Evolutionary conservation across 345 rosid species (phyloP), one percentile per base, ranked within the genome.

Genomic region (Erysimum cheiranthoides): DNA sequence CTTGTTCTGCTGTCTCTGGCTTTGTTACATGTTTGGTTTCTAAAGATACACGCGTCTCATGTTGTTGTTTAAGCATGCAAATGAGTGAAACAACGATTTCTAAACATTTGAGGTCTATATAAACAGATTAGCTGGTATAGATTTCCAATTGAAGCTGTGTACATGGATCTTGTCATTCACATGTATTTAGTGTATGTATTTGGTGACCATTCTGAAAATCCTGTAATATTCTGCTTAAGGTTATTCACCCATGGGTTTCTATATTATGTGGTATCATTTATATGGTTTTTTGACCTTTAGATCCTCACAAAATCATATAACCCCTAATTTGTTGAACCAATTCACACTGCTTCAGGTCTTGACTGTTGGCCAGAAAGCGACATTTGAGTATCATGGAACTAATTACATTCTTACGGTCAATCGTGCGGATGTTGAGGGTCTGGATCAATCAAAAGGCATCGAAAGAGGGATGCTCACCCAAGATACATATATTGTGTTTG

Each of bases 311-410:
- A 31, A 42, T 59, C 50, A 34, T 51, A 42, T 10, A 21, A 25
- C 27, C 12, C 53, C 47, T 61, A 39, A 65, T 45, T 34, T 17
- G 12, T 61, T 73, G 51, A 45, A 66, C 46, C 21, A 43, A 66
- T 52, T 11, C 60, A 32, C 69, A 32, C 70, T 67, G 59, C 39
- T 84, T 78, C 89, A 95, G 99, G 88, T 95, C 82, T 79, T 95
- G 96, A 92, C 97, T 16, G 83, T 84, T 0, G 98, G 99, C 51
- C 99, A 95, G 82, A 88, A 82, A 72, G 98, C 84, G 45, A 75
- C 93, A 31, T 95, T 92, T 61, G 97, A 93, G 81, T 90, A 87
- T 81, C 98, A 87, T 66, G 99, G 99, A 68, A 95, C 79, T 78
- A 95, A 95, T 73, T 93, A 93, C 74, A 84, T 90, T 68, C 86